phyloP scores from a whole-genome alignment of 2,329 filamentous ascomycete species.

The Talaromyces sp. region DNA sequence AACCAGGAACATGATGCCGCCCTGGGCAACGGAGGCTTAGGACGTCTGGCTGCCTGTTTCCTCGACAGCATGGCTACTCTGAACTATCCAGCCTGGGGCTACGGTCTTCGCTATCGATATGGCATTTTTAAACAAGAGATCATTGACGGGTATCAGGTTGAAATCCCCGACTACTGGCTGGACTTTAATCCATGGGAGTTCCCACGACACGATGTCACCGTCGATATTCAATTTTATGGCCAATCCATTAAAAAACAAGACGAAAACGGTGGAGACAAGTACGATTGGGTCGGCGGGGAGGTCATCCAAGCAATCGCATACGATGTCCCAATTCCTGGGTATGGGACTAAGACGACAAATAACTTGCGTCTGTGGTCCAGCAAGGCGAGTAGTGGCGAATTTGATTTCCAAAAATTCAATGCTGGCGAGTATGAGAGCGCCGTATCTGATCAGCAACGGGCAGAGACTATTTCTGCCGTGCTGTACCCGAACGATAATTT shows the following conservation, averaged over 20 bases:
- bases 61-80: conserved; percentile 91
- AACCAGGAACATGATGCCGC: conserved; percentile 93
- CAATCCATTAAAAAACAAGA: conserved; percentile 69
- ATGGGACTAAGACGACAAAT: conserved; percentile 84
- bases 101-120: conserved; percentile 90
- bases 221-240: conserved; percentile 96
- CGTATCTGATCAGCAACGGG: conserved; percentile 94
- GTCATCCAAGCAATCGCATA: conserved; percentile 88
- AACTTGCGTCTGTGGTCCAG: conserved; percentile 96
- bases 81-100: conserved; percentile 96
- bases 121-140: conserved; percentile 99
- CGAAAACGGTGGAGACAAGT: conserved; percentile 66
- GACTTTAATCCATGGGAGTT: conserved; percentile 99
- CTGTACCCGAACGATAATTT: conserved; percentile 97
- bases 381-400: conserved; percentile 94
- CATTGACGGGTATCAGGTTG: conserved; percentile 93
- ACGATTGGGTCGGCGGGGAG: conserved; percentile 88
- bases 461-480: conserved; percentile 97
- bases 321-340: conserved; percentile 88
- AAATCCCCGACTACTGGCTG: conserved; percentile 97
- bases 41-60: conserved; percentile 92
- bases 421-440: conserved; percentile 96
- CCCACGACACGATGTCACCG: conserved; percentile 86
- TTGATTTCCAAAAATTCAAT: conserved; percentile 99
- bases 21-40: conserved; percentile 90